Evolutionary conservation across 179 eudicot species (phyloP), one percentile per base, ranked within the genome.

Genomic region (Spergularia azorica): DNA sequence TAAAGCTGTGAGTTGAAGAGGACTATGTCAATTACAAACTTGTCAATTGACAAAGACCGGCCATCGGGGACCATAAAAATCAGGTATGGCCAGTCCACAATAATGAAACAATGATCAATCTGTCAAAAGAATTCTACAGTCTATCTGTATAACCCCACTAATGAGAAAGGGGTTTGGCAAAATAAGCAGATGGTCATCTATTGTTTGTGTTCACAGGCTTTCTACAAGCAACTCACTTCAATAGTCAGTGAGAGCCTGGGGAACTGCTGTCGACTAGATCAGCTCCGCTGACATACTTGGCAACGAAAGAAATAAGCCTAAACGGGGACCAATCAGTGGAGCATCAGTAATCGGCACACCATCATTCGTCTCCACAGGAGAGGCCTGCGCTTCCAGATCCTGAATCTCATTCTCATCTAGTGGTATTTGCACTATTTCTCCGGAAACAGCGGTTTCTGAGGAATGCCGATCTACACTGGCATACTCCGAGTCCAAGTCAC

Each of bases 271-370:
- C 55, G 36, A 95, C 97, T 82, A 95, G 84, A 84, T 95, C 98
- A 65, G 93, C 93, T 4, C 98, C 97, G 39, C 97, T 95, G 66
- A 95, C 97, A 71, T 86, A 95, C 75, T 87, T 90, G 3, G 98
- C 90, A 60, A 95, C 76, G 76, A 89, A 93, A 48, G 98, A 95
- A 65, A 95, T 84, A n/a, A 93, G 84, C 81, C 98, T 89, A 77
- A 89, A 95, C 51, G 98, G 98, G 72, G 98, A 75, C 98, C 98
- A 65, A 87, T 87, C 59, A 95, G 74, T 5, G 98, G 98, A 75
- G 98, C 90, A 80, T 95, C 97, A 38, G 88, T 76, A 39, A 95
- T 82, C 1, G 90, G 80, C 18, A 94, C 90, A 58, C 63, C 73
- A 70, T 57, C 82, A 16, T 7, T 60, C 48, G 77, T 85, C 9